Base-by-base conservation (phyloP, 176 grass and related monocot genomes). In the Avena insularis region DNA sequence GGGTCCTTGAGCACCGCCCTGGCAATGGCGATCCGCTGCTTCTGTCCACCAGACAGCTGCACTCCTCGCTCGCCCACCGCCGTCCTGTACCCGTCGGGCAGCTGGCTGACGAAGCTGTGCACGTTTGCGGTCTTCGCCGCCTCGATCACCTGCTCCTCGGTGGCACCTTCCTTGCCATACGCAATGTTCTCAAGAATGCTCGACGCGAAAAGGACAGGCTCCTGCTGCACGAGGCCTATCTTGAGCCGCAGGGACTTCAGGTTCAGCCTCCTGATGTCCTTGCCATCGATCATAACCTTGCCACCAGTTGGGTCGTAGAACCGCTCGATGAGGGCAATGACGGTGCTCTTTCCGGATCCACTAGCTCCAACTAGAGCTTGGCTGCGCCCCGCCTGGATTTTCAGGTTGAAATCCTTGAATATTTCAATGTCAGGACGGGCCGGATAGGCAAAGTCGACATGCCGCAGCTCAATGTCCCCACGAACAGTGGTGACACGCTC, bases 371-470 rank as follows among this genome's bases (percentile, higher is more conserved):
- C 96, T 21, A 98, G 92, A 33, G 96, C 96, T 36, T 95, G 93
- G 76, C 96, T 98, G 70, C 91, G 96, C 55, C 93, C 96, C 17
- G 88, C 88, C 25, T 94, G 92, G 82, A 98, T 98, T 29, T 90
- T 90, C 78, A 98, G 84, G 85, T 96, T 98, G 92, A 98, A 98
- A 31, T 98, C 96, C 88, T 98, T 98, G 92, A 98, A 98, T 51
- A 98, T 94, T 3, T 88, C 69, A 10, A 96, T 85, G 62, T 98
- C 96, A 12, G 93, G 96, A 13, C 96, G 88, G 7, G 96, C 61
- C 6, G 93, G 96, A 2, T 98, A 98, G 3, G 89, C 62, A 7
- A 98, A 98, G 60, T 98, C 96, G 0, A 98, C 93, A 78, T 95
- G 96, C 79, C 93, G 87, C 53, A 98, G 86, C 82, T 98, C 96